Evolutionary conservation across 805 yeast species (phyloP), one percentile per base, ranked within the genome.

Genomic region (Ogataea polymorpha): DNA sequence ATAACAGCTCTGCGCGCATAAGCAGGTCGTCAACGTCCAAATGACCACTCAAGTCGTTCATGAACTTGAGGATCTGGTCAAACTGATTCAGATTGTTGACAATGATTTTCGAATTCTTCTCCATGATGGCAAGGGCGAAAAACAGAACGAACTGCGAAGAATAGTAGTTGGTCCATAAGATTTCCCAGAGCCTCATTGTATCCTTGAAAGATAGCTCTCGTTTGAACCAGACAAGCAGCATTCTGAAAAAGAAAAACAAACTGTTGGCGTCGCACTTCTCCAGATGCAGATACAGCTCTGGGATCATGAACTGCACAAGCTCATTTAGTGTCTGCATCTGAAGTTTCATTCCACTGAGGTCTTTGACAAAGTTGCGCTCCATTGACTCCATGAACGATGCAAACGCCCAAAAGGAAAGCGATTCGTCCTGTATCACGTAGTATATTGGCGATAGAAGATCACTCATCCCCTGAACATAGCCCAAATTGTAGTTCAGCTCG

Each of bases 381-480:
- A 91, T 89, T 41, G 93, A 70, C 37, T 86, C 88, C 98, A 93
- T 91, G 51, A 87, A 86, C 28, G 80, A 77, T 3, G 77, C 72
- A 66, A 93, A 91, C 7, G 89, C 82, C 95, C 96, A 88, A 61
- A 93, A 93, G 5, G 96, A 71, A 17, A 88, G 55, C 0, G 82
- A 68, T 51, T 90, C 96, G 59, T 90, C 95, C 50, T 74, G 73
- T 7, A 71, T 48, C 8, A 70, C 64, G 39, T 73, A 77, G 59
- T 88, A 93, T 3, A 93, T 63, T 0, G 97, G 97, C 0, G 96
- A 84, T 26, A 93, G 67, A 37, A 93, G 67, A 62, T 93, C 99
- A 8, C 93, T 80, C 99, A 93, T 93, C 2, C 99, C 99, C 66
- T 93, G 99, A 14, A 93, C 96, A 56, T 93, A 93, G 1, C 99